Conservation (phyloP, 169 alveolate genomes). For the Eimeria maxima region DNA sequence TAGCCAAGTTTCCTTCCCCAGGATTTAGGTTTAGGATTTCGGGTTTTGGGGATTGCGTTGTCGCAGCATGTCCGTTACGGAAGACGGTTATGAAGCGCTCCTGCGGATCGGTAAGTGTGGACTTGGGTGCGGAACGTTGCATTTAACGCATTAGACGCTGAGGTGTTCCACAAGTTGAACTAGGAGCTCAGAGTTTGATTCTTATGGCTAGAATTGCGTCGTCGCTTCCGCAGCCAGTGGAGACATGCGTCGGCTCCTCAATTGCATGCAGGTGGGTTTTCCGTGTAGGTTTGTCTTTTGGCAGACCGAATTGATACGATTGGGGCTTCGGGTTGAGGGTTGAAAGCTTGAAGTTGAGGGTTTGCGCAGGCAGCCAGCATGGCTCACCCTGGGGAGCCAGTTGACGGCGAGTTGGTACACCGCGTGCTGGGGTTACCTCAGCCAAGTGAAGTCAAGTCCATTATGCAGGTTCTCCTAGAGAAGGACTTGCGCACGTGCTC, state of each 20-base stretch:
- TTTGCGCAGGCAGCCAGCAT: constrained; percentile 68
- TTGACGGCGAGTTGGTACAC: constrained; percentile 76
- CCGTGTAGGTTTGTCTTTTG: neutral
- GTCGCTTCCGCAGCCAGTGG: constrained; percentile 95
- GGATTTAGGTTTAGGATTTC: neutral
- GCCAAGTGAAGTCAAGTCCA: constrained; percentile 69
- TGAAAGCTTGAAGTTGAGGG: neutral
- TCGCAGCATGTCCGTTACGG: constrained; percentile 89
- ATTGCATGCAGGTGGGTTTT: constrained; percentile 94
- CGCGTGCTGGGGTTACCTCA: constrained; percentile 78
- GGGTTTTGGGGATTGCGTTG: neutral
- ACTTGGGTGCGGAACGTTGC: constrained; percentile 84
- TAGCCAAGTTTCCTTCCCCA: neutral
- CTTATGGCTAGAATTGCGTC: constrained; percentile 84
- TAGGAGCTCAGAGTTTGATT: constrained; percentile 91
- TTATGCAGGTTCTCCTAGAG: constrained; percentile 58
- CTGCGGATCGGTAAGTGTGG: constrained; percentile 92
- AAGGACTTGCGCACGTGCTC: constrained; percentile 40
- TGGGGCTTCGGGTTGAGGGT: neutral
- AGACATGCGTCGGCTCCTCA: constrained; percentile 98
- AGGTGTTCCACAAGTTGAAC: neutral
- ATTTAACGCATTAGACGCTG: neutral
- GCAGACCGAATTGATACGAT: neutral
- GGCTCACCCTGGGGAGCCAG: constrained; percentile 75
- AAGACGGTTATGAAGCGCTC: constrained; percentile 94